Evolutionary conservation across 2,329 filamentous ascomycete species (phyloP).

Genomic region (Aspergillus nomiae): DNA sequence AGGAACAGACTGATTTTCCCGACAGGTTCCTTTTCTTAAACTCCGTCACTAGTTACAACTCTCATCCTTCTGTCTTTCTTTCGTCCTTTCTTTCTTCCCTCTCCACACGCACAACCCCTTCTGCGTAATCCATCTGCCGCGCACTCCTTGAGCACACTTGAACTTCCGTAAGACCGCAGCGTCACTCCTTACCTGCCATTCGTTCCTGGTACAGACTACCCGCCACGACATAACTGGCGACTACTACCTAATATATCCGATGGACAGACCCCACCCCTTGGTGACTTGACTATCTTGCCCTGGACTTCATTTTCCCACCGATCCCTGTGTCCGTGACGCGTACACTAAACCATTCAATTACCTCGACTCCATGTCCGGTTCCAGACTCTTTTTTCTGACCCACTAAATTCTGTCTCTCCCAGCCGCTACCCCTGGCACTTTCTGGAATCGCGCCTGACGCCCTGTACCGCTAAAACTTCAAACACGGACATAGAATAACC

Average conservation of each 20-base stretch:
- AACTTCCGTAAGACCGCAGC: not conserved
- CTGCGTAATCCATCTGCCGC: not conserved
- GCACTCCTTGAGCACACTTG: not conserved
- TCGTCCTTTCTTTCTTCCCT: conserved; percentile 2
- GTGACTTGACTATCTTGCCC: conserved; percentile 9
- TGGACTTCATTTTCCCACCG: not conserved
- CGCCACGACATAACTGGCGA: conserved; percentile 1
- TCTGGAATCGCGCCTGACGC: not conserved
- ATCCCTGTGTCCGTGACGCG: not conserved
- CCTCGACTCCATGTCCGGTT: not conserved
- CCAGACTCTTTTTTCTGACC: not conserved
- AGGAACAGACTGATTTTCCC: conserved; percentile 21
- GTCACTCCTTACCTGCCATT: conserved; percentile 3
- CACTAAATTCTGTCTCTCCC: not conserved
- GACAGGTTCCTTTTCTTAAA: conserved; percentile 10
- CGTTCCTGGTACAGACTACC: conserved; percentile 10
- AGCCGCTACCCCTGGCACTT: not conserved
- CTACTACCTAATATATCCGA: conserved; percentile 10
- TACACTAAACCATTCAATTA: not conserved
- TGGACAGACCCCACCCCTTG: conserved; percentile 18
- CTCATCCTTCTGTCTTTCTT: conserved; percentile 8
- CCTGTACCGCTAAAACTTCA: not conserved
- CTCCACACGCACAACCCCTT: not conserved
- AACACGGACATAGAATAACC: conserved; percentile 6
- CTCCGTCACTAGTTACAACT: conserved; percentile 10